These are phyloP conservation scores for Uronychia binucleata DNA, from an alignment of 73 alveolate genomes.

Conservation along the genomic window DNA sequence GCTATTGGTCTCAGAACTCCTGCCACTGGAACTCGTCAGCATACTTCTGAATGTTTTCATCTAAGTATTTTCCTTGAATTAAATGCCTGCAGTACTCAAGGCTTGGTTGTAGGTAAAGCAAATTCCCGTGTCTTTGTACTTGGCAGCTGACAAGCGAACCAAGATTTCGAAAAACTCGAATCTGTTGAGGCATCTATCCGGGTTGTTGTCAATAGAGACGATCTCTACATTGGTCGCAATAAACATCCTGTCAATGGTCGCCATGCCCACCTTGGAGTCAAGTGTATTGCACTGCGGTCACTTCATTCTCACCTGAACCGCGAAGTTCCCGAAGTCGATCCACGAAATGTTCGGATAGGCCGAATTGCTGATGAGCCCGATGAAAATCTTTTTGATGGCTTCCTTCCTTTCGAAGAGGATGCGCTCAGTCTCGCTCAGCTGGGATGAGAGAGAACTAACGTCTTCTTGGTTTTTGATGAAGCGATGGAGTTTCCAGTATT, in stretches of 20 bases:
- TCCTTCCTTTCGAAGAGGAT: conserved; percentile 16
- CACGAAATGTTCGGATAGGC: conserved; percentile 45
- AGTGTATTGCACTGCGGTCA: conserved; percentile 15
- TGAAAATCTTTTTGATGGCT: conserved; percentile 10
- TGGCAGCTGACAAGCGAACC: conserved; percentile 45
- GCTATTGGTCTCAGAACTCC: conserved; percentile 58
- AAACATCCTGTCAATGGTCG: conserved; percentile 29
- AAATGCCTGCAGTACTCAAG: conserved; percentile 32
- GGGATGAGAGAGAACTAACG: not conserved
- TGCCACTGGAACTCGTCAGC: conserved; percentile 35
- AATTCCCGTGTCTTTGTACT: conserved; percentile 37
- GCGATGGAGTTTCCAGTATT: conserved; percentile 24
- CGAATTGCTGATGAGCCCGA: conserved; percentile 12
- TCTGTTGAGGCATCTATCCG: conserved; percentile 41
- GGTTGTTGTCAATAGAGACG: conserved; percentile 23
- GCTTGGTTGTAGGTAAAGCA: conserved; percentile 38
- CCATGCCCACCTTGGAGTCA: conserved; percentile 25
- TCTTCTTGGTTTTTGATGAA: conserved; percentile 18
- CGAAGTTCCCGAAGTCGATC: conserved; percentile 41
- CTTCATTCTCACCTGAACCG: not conserved
- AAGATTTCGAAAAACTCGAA: conserved; percentile 45
- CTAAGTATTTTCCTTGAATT: conserved; percentile 2
- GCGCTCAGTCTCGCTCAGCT: conserved; percentile 10
- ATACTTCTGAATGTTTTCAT: conserved; percentile 11
- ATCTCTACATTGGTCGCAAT: conserved; percentile 41